Percentiles rank a stretch among this genome's conserved stretches.
Evolutionary conservation across 495 filamentous ascomycete species (phyloP).

Genomic region (Daldinia vernicosa): DNA sequence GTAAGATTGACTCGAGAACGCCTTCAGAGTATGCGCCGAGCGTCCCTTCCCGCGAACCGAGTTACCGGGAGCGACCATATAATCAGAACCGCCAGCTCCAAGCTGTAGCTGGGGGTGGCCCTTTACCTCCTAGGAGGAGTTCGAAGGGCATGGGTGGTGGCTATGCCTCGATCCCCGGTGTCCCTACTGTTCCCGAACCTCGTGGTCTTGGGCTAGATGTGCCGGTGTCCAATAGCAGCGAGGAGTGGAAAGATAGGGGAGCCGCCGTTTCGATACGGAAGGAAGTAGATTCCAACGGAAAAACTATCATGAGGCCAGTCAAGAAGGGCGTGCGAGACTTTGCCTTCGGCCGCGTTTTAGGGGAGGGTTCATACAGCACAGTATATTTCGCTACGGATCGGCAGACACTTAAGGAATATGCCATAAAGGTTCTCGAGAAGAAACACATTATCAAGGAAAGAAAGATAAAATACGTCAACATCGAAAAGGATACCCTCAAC

Average conservation of each 20-base stretch:
- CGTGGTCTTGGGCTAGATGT: slow-evolving; percentile 69
- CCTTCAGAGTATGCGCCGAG: slow-evolving; percentile 70
- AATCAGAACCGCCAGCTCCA: slow-evolving; percentile 60
- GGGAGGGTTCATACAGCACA: slow-evolving; percentile 98
- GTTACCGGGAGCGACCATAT: slow-evolving; percentile 74
- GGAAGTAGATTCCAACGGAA: slow-evolving; percentile 84
- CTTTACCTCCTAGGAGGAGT: slow-evolving; percentile 71
- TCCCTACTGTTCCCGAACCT: slow-evolving; percentile 49
- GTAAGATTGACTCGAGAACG: slow-evolving; percentile 68
- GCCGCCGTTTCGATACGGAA: slow-evolving; percentile 81
- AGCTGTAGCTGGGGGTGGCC: slow-evolving; percentile 63
- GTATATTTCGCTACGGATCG: slow-evolving; percentile 94
- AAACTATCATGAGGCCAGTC: slow-evolving; percentile 79
- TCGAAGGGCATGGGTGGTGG: slow-evolving; percentile 68
- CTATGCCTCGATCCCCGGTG: slow-evolving; percentile 54
- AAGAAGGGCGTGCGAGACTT: slow-evolving; percentile 99
- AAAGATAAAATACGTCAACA: slow-evolving; percentile 99
- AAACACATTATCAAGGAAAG: slow-evolving; percentile 99
- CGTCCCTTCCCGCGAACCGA: slow-evolving; percentile 72
- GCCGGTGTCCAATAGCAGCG: slow-evolving; percentile 73
- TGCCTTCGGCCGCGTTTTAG: slow-evolving; percentile 88
- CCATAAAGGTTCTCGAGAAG: slow-evolving; percentile 98
- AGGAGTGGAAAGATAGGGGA: slow-evolving; percentile 95
- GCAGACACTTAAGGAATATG: slow-evolving; percentile 94
- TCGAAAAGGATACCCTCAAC: slow-evolving; percentile 98